Percentiles rank a stretch among this genome's conserved stretches.
Conservation (phyloP, 106 monocot species). For the Iris macrosiphon region DNA sequence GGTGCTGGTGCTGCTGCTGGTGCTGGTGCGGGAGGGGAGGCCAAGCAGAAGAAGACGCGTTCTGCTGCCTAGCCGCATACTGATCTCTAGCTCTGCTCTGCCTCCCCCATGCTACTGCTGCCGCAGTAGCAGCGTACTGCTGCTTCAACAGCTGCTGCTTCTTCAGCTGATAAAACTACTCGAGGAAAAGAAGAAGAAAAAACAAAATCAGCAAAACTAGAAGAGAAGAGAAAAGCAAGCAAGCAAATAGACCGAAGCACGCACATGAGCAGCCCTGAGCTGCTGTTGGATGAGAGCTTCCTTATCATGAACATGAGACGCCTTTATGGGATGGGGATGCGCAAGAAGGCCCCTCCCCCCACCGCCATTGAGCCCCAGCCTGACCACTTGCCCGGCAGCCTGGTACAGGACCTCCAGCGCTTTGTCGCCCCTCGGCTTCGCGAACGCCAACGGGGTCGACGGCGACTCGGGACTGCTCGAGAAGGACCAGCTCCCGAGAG, state of each 20-base stretch:
- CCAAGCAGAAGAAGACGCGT: too few relatives aligned
- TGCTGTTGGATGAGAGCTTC: slow-evolving; percentile 6
- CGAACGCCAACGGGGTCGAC: slow-evolving; percentile 18
- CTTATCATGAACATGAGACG: too few relatives aligned
- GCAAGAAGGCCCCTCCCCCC: background rate
- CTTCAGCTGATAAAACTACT: too few relatives aligned
- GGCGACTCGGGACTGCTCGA: slow-evolving; percentile 9
- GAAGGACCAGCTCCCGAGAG: slow-evolving; percentile 17
- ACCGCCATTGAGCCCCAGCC: background rate
- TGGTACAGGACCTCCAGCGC: slow-evolving; percentile 18
- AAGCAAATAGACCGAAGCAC: too few relatives aligned
- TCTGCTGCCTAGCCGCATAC: background rate
- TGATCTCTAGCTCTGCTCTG: background rate
- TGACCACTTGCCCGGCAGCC: slow-evolving; percentile 5
- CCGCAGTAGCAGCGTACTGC: too few relatives aligned
- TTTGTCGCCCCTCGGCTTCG: slow-evolving; percentile 21
- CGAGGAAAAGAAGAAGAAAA: too few relatives aligned
- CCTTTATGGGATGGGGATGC: background rate
- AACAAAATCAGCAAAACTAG: background rate
- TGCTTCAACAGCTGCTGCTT: too few relatives aligned
- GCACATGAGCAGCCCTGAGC: slow-evolving; percentile 11
- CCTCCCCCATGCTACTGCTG: too few relatives aligned
- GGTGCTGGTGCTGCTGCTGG: background rate
- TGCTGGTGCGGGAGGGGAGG: too few relatives aligned
- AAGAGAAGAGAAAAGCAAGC: too few relatives aligned